Evolutionary conservation across 345 rosid genomes (phyloP).

Genomic region (Linum usitatissimum): DNA sequence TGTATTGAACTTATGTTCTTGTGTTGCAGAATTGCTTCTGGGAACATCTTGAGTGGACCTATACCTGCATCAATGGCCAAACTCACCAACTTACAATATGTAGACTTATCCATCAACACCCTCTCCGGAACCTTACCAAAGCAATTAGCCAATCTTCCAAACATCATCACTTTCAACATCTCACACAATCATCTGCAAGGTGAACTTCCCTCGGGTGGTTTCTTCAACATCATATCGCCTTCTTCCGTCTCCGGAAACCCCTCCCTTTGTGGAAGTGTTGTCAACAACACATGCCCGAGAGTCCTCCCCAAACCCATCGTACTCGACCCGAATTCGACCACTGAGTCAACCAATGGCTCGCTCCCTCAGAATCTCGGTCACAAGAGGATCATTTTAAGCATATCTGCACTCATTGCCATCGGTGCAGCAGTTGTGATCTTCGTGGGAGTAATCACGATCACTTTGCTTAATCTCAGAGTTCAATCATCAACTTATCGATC

Average conservation of each 20-base stretch:
- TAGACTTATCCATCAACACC: conserved; percentile 22
- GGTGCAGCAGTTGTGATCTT: conserved; percentile 92
- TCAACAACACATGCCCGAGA: conserved; percentile 22
- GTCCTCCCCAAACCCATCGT: conserved; percentile 28
- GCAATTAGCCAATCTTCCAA: conserved; percentile 20
- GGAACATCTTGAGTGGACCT: conserved; percentile 19
- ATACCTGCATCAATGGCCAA: conserved; percentile 21
- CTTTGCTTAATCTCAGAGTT: conserved; percentile 72
- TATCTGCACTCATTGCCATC: conserved; percentile 87
- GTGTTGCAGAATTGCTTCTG: neutral
- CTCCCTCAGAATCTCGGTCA: conserved; percentile 13
- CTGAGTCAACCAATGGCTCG: conserved; percentile 5
- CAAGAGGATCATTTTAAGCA: conserved; percentile 38
- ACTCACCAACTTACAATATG: conserved; percentile 16
- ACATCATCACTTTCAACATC: conserved; percentile 19
- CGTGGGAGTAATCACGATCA: conserved; percentile 83
- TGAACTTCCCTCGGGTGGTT: conserved; percentile 25
- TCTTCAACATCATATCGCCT: conserved; percentile 23
- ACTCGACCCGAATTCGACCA: conserved; percentile 23
- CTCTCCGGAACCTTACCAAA: conserved; percentile 23
- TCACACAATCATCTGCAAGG: conserved; percentile 23
- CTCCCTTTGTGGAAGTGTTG: conserved; percentile 20
- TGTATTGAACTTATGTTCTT: conserved; percentile 4
- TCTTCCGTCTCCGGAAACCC: conserved; percentile 25
- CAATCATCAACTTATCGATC: no score